phyloP scores from a whole-genome alignment of 2,329 filamentous ascomycete species.

The Boeremia lycopersici region DNA sequence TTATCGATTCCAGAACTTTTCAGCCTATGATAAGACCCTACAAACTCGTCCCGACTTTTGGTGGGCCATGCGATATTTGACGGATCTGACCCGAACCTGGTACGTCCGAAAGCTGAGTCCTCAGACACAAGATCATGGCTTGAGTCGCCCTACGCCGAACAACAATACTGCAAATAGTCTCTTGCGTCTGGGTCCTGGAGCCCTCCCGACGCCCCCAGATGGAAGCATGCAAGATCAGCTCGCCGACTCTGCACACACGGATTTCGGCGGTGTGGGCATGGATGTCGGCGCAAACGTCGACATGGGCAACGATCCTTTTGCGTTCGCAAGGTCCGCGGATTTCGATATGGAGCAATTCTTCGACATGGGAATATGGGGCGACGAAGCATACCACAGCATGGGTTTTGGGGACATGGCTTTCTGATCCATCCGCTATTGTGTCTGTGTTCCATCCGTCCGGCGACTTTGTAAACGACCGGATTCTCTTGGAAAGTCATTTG shows the following conservation, averaged over 20 bases:
- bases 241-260: not conserved
- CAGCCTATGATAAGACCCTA: constrained; percentile 32
- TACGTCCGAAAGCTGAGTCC: constrained; percentile 35
- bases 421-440: not conserved
- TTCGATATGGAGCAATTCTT: constrained; percentile 45
- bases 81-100: constrained; percentile 38
- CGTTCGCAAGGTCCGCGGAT: constrained; percentile 31
- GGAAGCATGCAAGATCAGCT: not conserved
- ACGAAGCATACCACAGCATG: constrained; percentile 36
- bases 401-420: constrained; percentile 28
- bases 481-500: not conserved
- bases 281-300: not conserved
- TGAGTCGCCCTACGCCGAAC: not conserved
- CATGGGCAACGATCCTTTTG: constrained; percentile 24
- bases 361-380: constrained; percentile 42
- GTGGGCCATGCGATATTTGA: constrained; percentile 38
- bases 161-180: not conserved
- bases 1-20: constrained; percentile 40
- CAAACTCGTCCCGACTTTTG: constrained; percentile 40
- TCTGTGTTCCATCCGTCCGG: not conserved
- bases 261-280: constrained; percentile 7
- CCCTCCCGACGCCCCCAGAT: constrained; percentile 9
- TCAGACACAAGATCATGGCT: not conserved
- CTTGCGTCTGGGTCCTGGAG: constrained; percentile 1
- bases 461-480: not conserved